Conservation (phyloP, 345 rosid genomes). For the Eucalyptus cloeziana region DNA sequence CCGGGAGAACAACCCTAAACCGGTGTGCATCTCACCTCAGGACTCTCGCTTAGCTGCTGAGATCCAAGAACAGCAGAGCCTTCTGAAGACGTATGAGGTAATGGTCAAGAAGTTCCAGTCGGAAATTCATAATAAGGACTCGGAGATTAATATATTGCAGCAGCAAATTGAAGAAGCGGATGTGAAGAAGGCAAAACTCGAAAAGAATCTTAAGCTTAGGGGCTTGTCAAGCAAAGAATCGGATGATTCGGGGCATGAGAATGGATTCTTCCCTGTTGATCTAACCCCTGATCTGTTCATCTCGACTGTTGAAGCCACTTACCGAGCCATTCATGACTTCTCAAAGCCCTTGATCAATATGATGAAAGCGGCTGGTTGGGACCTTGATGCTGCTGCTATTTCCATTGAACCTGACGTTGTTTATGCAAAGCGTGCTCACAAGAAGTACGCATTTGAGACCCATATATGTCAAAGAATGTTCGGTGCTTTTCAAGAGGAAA, state of each 20-base stretch:
- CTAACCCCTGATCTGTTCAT: conserved; percentile 5
- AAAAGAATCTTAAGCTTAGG: conserved; percentile 11
- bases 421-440: conserved; percentile 12
- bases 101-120: conserved; percentile 14
- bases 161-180: conserved; percentile 5
- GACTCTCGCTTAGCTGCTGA: conserved; percentile 13
- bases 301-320: conserved; percentile 6
- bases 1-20: conserved; percentile 9
- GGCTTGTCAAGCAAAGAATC: conserved; percentile 8
- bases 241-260: neutral
- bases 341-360: conserved; percentile 10
- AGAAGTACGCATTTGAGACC: conserved; percentile 11
- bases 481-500: conserved; percentile 9
- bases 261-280: conserved; percentile 5
- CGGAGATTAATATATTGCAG: conserved; percentile 3
- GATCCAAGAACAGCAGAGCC: conserved; percentile 14
- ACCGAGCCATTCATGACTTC: conserved; percentile 8
- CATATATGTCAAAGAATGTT: conserved; percentile 14
- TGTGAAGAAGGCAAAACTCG: conserved; percentile 5
- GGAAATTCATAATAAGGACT: conserved; percentile 8
- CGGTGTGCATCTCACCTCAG: conserved; percentile 5
- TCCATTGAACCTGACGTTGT: conserved; percentile 9
- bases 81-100: conserved; percentile 8
- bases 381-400: conserved; percentile 12
- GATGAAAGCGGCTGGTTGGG: conserved; percentile 17